Base-by-base conservation (phyloP, 2,329 filamentous ascomycete species). In the Tolypocladium tropicale region DNA sequence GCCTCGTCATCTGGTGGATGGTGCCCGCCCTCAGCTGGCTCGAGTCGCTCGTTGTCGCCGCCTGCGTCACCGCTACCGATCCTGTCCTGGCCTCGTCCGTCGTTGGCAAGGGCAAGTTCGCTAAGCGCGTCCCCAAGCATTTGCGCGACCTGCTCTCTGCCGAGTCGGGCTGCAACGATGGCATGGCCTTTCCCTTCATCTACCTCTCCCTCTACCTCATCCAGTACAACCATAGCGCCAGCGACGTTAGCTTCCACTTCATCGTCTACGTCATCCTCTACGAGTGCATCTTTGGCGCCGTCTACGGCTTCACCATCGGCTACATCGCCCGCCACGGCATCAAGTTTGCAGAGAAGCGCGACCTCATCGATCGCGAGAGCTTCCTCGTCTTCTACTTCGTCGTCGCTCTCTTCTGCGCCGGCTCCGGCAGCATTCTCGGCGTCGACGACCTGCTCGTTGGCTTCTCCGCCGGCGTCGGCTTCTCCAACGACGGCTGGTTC, bases 401-500 rank as follows among this genome's bases (percentile, higher is more conserved):
- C 51, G 78, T 99, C 55, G 93, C 94, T 1, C 81, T 99, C 25
- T 99, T 96, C 73, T 96, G 91, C 68, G 94, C 94, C 57, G 94
- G 94, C 21, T 93, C 93, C 0, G 94, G 94, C 33, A 91, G 90
- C 71, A 82, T 96, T 57, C 76, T 99, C 49, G 94, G 94, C 53
- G 80, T 96, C 65, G 94, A 99, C 70, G 94, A 99, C 71, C 75
- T 99, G 53, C 82, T 99, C 4, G 90, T 99, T 41, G 94, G 94
- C 41, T 99, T 99, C 66, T 86, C 93, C 16, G 90, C 89, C 55
- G 94, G 94, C 57, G 94, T 99, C n/a, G 94, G 94, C 55, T 99
- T 99, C 77, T 96, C 92, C 64, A 99, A 99, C 71, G 94, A 99
- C 68, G 94, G 94, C 62, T 99, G 94, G 94, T 99, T 99, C 66